phyloP scores from a whole-genome alignment of 306 rosid species.

The Abrus precatorius region DNA sequence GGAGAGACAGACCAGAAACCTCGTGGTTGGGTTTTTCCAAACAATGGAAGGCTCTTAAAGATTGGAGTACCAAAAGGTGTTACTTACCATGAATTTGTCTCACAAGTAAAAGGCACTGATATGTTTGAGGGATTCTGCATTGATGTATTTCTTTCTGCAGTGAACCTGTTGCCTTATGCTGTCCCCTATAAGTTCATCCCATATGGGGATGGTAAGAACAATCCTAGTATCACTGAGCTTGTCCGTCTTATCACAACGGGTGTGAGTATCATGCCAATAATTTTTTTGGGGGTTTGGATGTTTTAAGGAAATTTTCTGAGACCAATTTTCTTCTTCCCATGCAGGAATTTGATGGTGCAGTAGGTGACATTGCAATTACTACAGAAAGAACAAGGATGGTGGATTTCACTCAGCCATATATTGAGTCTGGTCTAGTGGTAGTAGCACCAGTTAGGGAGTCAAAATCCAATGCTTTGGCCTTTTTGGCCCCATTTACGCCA shows the following conservation, averaged over 20 bases:
- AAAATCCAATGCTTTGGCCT: constrained; percentile 85
- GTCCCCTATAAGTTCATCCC: constrained; percentile 74
- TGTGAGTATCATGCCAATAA: constrained; percentile 62
- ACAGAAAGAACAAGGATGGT: constrained; percentile 85
- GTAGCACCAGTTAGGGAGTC: constrained; percentile 71
- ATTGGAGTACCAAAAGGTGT: constrained; percentile 80
- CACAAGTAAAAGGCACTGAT: constrained; percentile 64
- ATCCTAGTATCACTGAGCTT: constrained; percentile 75
- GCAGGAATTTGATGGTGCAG: constrained; percentile 83
- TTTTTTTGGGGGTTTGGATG: constrained; percentile 32
- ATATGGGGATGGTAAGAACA: constrained; percentile 72
- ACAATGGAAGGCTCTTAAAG: constrained; percentile 77
- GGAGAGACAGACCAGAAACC: constrained; percentile 75
- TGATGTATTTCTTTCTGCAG: constrained; percentile 87
- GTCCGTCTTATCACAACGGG: constrained; percentile 71
- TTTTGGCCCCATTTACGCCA: constrained; percentile 79
- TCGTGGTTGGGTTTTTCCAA: constrained; percentile 98
- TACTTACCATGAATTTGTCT: constrained; percentile 71
- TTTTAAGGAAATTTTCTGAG: constrained; percentile 43
- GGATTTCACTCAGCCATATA: constrained; percentile 93
- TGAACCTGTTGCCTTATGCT: constrained; percentile 81
- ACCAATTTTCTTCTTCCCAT: constrained; percentile 44
- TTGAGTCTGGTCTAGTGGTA: constrained; percentile 94
- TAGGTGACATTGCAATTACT: constrained; percentile 90
- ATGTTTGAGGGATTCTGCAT: constrained; percentile 83